These are phyloP conservation scores for Hibiscus syriacus DNA, from an alignment of 345 rosid species.

Conservation along the genomic window DNA sequence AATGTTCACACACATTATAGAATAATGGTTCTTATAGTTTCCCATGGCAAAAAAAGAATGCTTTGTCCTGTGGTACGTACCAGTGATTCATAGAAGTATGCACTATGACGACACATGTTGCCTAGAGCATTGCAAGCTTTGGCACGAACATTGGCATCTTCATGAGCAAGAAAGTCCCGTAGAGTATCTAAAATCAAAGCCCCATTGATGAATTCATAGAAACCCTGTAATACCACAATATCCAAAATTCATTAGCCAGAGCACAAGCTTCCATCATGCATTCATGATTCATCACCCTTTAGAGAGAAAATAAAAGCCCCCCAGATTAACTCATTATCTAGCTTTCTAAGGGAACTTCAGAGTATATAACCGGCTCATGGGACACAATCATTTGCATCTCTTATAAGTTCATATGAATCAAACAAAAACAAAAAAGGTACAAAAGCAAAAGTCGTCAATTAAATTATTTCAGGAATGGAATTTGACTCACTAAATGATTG, in stretches of 20 bases:
- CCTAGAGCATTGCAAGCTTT: conserved; percentile 96
- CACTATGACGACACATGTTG: conserved; percentile 91
- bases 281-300: background rate
- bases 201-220: conserved; percentile 73
- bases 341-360: background rate
- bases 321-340: background rate
- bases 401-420: background rate
- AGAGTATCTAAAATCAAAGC: conserved; percentile 63
- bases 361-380: background rate
- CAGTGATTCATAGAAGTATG: conserved; percentile 66
- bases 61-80: conserved; percentile 42
- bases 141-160: conserved; percentile 81
- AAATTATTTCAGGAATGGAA: background rate
- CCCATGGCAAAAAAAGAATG: background rate
- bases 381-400: background rate
- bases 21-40: background rate
- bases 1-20: background rate
- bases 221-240: conserved; percentile 47
- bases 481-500: background rate
- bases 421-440: background rate
- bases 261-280: background rate
- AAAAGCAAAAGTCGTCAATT: background rate
- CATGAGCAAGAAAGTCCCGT: conserved; percentile 60
- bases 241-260: conserved; percentile 14
- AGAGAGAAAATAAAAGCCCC: background rate